A percentile compares a stretch with the other conserved stretches of the same genome.
Evolutionary conservation across 345 rosid species (phyloP).

Genomic region (Sisymbrium irio): DNA sequence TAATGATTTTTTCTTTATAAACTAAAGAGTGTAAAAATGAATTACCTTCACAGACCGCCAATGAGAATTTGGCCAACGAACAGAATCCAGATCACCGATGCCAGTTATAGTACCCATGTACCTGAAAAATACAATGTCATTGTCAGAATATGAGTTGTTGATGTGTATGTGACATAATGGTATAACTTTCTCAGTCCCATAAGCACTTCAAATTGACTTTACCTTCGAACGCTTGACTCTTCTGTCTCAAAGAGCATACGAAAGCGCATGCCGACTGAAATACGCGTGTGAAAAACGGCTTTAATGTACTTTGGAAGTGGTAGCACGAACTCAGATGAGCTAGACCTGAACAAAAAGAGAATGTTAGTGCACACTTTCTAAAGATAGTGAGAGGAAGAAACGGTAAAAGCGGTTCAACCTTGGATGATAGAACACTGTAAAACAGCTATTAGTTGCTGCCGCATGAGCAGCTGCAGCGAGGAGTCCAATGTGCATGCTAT

Average conservation of each 20-base stretch:
- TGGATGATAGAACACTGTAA: slow-evolving; percentile 38
- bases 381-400: not conserved
- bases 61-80: slow-evolving; percentile 60
- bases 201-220: not conserved
- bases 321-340: slow-evolving; percentile 59
- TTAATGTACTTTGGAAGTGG: slow-evolving; percentile 54
- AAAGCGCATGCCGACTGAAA: slow-evolving; percentile 66
- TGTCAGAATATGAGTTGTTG: not conserved
- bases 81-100: slow-evolving; percentile 56
- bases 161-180: not conserved
- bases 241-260: slow-evolving; percentile 73
- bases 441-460: slow-evolving; percentile 41
- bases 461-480: slow-evolving; percentile 46
- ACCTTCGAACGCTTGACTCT: slow-evolving; percentile 71
- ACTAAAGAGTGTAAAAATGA: not conserved
- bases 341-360: slow-evolving; percentile 41
- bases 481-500: slow-evolving; percentile 46
- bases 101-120: slow-evolving; percentile 73
- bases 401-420: slow-evolving; percentile 17
- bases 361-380: not conserved
- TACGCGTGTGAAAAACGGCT: slow-evolving; percentile 49
- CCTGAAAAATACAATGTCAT: slow-evolving; percentile 29
- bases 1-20: not conserved
- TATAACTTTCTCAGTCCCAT: not conserved
- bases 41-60: slow-evolving; percentile 71